A percentile compares a stretch with the other conserved stretches of the same genome.
Evolutionary conservation across 148 eudicot genomes (phyloP).

Genomic region (Camellia sinensis): DNA sequence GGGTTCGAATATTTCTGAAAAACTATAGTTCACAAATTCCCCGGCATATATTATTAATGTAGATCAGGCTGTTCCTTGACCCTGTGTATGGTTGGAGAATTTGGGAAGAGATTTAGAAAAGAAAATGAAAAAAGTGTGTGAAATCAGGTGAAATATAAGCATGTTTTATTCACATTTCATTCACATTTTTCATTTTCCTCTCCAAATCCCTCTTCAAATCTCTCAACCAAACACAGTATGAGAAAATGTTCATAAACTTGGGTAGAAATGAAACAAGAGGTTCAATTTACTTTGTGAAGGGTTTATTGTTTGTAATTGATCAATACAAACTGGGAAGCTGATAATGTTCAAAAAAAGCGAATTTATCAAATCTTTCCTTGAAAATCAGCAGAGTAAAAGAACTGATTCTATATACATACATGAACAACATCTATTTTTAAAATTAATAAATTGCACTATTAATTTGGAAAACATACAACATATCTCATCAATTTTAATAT

Average conservation of each 20-base stretch:
- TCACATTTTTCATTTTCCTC: too few relatives aligned
- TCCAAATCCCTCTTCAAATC: too few relatives aligned
- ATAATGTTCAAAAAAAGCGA: conserved; percentile 42
- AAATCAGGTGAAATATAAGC: too few relatives aligned
- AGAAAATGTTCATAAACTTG: conserved; percentile 43
- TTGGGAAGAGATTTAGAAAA: too few relatives aligned
- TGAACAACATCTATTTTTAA: conserved; percentile 24
- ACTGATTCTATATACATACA: conserved; percentile 45
- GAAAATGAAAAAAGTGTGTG: too few relatives aligned
- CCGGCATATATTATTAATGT: conserved; percentile 64
- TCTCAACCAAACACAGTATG: too few relatives aligned
- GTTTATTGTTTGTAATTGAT: conserved; percentile 49
- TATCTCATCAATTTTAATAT: too few relatives aligned
- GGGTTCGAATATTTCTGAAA: conserved; percentile 46
- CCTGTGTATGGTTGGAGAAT: too few relatives aligned
- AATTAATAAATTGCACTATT: too few relatives aligned
- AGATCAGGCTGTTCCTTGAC: conserved; percentile 56
- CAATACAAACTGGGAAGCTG: conserved; percentile 61
- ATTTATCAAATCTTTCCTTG: conserved; percentile 41
- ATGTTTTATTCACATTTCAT: too few relatives aligned
- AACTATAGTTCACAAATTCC: conserved; percentile 46
- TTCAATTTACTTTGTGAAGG: conserved; percentile 51
- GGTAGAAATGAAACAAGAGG: conserved; percentile 58
- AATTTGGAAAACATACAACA: too few relatives aligned
- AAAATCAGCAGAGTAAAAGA: conserved; percentile 54